Conservation (phyloP, 2,329 filamentous ascomycete genomes). For the Plectosphaerella sp. region DNA sequence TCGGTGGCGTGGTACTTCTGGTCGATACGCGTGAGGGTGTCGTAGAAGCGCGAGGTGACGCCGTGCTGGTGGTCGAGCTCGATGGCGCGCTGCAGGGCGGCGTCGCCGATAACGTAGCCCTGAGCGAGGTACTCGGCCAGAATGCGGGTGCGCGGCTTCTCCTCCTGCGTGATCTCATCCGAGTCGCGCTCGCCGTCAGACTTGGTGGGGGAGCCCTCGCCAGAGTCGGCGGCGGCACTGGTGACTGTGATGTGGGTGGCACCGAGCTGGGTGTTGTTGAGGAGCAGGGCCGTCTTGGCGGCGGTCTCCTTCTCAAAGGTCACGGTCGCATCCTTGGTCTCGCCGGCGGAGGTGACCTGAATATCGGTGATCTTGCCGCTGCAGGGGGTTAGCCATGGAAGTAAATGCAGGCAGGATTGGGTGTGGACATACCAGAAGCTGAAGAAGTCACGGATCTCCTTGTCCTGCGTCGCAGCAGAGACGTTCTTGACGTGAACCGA, state of each 20-base stretch:
- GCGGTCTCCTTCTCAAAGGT: constrained; percentile 96
- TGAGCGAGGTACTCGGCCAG: constrained; percentile 95
- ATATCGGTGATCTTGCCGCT: constrained; percentile 90
- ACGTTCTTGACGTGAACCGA: constrained; percentile 92
- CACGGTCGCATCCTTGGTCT: constrained; percentile 80
- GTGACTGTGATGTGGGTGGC: constrained; percentile 76
- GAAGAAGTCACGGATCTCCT: constrained; percentile 95
- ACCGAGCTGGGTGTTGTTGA: constrained; percentile 95
- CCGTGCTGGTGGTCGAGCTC: constrained; percentile 87
- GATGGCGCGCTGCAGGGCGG: constrained; percentile 76
- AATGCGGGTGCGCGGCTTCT: constrained; percentile 93
- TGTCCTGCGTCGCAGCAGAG: constrained; percentile 73
- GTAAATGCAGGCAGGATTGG: neutral
- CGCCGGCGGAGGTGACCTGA: constrained; percentile 65
- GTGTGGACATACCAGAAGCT: constrained; percentile 73
- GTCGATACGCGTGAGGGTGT: constrained; percentile 73
- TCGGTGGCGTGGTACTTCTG: constrained; percentile 82
- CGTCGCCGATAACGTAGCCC: constrained; percentile 77
- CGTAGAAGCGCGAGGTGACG: constrained; percentile 75
- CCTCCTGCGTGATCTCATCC: constrained; percentile 83
- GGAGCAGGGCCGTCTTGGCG: constrained; percentile 91
- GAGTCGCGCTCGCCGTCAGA: constrained; percentile 53
- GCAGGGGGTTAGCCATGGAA: constrained; percentile 7
- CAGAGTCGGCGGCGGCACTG: constrained; percentile 59
- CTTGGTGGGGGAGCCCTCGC: constrained; percentile 45